These are phyloP conservation scores for Baeospora myosura DNA, from an alignment of 1,284 basidiomycete genomes.

Conservation along the genomic window DNA sequence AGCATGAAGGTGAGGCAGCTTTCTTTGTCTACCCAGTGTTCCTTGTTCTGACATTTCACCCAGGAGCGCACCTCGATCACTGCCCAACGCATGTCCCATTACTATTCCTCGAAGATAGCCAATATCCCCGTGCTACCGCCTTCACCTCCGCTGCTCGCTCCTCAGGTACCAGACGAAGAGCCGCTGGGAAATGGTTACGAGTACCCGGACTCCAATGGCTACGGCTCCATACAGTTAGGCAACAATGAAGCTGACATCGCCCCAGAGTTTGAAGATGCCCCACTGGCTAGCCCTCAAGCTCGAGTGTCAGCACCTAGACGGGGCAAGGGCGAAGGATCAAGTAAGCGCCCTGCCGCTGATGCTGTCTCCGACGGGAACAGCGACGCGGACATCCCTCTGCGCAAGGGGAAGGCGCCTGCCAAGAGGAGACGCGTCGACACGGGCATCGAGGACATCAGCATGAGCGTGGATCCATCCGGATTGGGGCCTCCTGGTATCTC, in stretches of 20 bases:
- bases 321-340: conserved; percentile 21
- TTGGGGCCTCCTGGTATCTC: too few relatives aligned
- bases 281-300: not conserved
- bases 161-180: conserved; percentile 37
- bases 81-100: conserved; percentile 53
- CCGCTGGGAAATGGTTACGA: not conserved
- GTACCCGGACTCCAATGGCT: not conserved
- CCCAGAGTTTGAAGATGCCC: not conserved
- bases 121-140: conserved; percentile 49
- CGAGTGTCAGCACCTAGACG: not conserved
- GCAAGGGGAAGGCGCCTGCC: conserved; percentile 23
- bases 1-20: conserved; percentile 42
- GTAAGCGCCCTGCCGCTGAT: conserved; percentile 42
- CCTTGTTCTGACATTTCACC: conserved; percentile 11
- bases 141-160: conserved; percentile 34
- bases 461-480: conserved; percentile 4
- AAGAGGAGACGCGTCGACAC: conserved; percentile 43
- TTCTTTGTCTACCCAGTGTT: not conserved
- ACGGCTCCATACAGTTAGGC: not conserved
- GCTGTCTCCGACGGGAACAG: conserved; percentile 48
- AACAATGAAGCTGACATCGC: not conserved
- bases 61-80: conserved; percentile 63
- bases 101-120: conserved; percentile 58
- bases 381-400: conserved; percentile 38
- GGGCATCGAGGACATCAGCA: conserved; percentile 14